Evolutionary conservation across 1,284 basidiomycete species (phyloP), one percentile per base, ranked within the genome.

Genomic region (Mycosarcoma mackinlayi): DNA sequence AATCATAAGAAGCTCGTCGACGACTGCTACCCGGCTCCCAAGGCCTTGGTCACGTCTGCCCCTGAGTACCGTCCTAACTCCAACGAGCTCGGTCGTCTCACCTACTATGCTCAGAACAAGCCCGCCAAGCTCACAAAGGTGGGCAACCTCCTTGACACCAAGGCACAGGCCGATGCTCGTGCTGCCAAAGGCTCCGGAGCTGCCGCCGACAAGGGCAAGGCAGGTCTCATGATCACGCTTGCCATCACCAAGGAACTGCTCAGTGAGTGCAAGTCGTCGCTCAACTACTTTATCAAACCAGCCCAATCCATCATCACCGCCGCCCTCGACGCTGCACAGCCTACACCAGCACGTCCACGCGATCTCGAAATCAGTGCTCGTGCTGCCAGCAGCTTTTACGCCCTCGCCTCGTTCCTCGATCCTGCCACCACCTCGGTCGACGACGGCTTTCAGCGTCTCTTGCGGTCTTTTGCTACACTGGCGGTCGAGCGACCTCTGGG

Each of bases 361-460:
- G 94, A 98, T 82, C 84, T 94, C 27, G 95, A 97, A 82, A 88
- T 97, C 24, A 86, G 88, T 48, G 91, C 91, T 3, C 88, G 92
- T 73, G 89, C 91, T 7, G 92, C 93, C 9, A 90, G 88, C 77
- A 87, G 93, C 62, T 94, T 98, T 78, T 91, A 90, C 13, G 90
- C 93, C 0, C 93, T 93, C 88, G 90, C 92, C n/a, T 94, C 92
- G 6, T 95, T 90, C 76, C 92, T 93, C 8, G 90, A 94, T 73
- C 92, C 93, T 24, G 54, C 74, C 24, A 67, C 68, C 42, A 60
- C 68, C 6, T 0, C 91, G 41, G 88, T 90, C 25, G 92, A 94
- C 78, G 87, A 88, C 70, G 58, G 39, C 33, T 66, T 72, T 51
- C 91, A 91, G 0, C 85, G 86, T 4, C 87, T 90, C 25, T 85